Evolutionary conservation across 2,329 filamentous ascomycete genomes (phyloP).

Genomic region (Penicillium hordei): DNA sequence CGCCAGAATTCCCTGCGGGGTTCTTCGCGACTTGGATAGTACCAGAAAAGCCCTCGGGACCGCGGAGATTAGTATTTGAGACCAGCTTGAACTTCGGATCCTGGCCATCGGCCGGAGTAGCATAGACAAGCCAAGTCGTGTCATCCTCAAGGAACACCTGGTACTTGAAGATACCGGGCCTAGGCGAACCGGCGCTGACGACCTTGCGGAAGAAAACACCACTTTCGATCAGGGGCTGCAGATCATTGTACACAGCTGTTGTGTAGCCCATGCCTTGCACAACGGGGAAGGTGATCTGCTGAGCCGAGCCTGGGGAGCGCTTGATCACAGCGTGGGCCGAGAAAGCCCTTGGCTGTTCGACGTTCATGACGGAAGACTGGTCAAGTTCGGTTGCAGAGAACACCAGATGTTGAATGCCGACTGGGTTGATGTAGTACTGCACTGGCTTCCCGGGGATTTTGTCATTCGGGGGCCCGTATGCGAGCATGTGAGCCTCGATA

Average conservation of each 20-base stretch:
- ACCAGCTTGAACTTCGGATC: conserved; percentile 67
- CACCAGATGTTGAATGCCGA: conserved; percentile 77
- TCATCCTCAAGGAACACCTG: conserved; percentile 70
- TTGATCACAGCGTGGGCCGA: conserved; percentile 68
- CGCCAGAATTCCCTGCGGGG: conserved; percentile 56
- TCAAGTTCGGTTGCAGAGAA: conserved; percentile 76
- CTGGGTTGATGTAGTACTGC: conserved; percentile 75
- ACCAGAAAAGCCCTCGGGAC: conserved; percentile 69
- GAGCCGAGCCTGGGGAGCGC: conserved; percentile 51
- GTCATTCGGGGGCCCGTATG: conserved; percentile 60
- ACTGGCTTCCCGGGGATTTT: conserved; percentile 57
- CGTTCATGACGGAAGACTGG: conserved; percentile 56
- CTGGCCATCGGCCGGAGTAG: conserved; percentile 58
- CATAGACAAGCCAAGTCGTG: conserved; percentile 78
- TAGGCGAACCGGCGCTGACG: conserved; percentile 53
- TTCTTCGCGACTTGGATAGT: conserved; percentile 82
- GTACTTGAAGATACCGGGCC: conserved; percentile 72
- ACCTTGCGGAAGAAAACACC: conserved; percentile 72
- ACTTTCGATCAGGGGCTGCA: conserved; percentile 71
- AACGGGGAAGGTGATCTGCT: conserved; percentile 73
- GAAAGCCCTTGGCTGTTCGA: conserved; percentile 55
- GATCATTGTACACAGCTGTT: conserved; percentile 71
- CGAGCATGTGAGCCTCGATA: conserved; percentile 64
- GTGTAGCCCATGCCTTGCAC: conserved; percentile 89
- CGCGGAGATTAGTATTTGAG: conserved; percentile 65